Percentiles rank a stretch among this genome's conserved stretches.
Conservation (phyloP, 2,329 filamentous ascomycete genomes). For the Rhytidhysteron rufulum region DNA sequence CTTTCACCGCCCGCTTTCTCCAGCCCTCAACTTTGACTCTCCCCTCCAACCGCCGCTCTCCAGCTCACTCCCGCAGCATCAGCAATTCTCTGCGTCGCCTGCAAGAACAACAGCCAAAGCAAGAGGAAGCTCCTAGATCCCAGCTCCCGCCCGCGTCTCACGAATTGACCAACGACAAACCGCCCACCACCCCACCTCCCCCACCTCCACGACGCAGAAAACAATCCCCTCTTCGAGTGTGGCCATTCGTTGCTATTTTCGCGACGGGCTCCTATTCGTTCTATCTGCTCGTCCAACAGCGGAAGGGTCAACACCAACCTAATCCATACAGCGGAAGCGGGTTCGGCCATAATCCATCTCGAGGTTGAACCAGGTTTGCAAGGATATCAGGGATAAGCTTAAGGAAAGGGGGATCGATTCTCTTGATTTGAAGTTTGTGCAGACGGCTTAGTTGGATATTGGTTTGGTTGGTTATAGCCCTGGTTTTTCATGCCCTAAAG, state of each 20-base stretch:
- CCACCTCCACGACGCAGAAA: constrained; percentile 30
- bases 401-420: constrained; percentile 32
- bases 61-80: constrained; percentile 18
- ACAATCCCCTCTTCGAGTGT: constrained; percentile 38
- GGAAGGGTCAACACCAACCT: constrained; percentile 35
- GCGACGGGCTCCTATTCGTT: constrained; percentile 43
- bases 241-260: constrained; percentile 48
- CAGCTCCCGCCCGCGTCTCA: constrained; percentile 28
- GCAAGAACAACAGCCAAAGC: constrained; percentile 5
- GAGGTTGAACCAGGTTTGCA: constrained; percentile 51
- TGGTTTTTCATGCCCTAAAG: too few relatives aligned
- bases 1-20: constrained; percentile 18
- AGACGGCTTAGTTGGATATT: too few relatives aligned
- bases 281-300: constrained; percentile 44
- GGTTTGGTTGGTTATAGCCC: too few relatives aligned
- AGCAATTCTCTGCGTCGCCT: constrained; percentile 14
- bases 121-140: not conserved
- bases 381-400: constrained; percentile 41
- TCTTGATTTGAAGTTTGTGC: constrained; percentile 21
- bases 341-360: constrained; percentile 29
- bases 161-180: too few relatives aligned
- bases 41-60: constrained; percentile 14
- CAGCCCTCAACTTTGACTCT: constrained; percentile 26
- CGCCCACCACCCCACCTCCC: constrained; percentile 29
- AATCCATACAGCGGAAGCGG: constrained; percentile 22